phyloP scores from a whole-genome alignment of 2,329 filamentous ascomycete species.

The Aspergillus brunneoviolaceus region DNA sequence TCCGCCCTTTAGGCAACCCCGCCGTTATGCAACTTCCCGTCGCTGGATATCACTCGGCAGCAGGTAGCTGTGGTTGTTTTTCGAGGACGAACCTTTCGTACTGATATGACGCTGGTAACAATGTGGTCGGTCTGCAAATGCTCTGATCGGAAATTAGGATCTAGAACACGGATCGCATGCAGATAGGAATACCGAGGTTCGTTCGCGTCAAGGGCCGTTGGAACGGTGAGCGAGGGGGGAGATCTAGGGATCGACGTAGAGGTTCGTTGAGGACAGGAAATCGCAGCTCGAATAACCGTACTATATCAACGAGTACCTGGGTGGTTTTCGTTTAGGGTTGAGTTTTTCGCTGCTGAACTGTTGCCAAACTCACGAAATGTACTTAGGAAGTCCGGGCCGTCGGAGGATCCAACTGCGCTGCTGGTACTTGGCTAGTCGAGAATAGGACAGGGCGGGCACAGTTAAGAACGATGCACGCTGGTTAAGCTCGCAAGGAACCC shows the following conservation, averaged over 20 bases:
- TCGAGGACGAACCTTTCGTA: slow-evolving; percentile 9
- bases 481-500: slow-evolving; percentile 5
- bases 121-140: slow-evolving; percentile 6
- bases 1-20: slow-evolving; percentile 31
- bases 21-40: slow-evolving; percentile 29
- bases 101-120: slow-evolving; percentile 3
- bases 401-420: slow-evolving; percentile 13
- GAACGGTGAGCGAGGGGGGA: slow-evolving; percentile 16
- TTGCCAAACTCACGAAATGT: slow-evolving; percentile 11
- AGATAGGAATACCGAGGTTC: slow-evolving; percentile 11
- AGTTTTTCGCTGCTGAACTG: neutral
- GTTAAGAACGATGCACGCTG: slow-evolving; percentile 9
- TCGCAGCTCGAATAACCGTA: neutral
- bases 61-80: slow-evolving; percentile 9
- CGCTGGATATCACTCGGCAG: slow-evolving; percentile 19
- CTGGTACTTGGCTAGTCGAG: slow-evolving; percentile 8
- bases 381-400: slow-evolving; percentile 17
- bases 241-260: slow-evolving; percentile 10
- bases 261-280: neutral
- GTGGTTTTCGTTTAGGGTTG: neutral
- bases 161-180: slow-evolving; percentile 31
- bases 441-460: slow-evolving; percentile 10
- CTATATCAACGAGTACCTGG: neutral
- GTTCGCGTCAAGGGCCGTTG: slow-evolving; percentile 12
- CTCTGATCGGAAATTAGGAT: slow-evolving; percentile 9